A percentile compares a stretch with the other conserved stretches of the same genome.
Conservation (phyloP, 345 rosid genomes). For the Gossypium thurberi region DNA sequence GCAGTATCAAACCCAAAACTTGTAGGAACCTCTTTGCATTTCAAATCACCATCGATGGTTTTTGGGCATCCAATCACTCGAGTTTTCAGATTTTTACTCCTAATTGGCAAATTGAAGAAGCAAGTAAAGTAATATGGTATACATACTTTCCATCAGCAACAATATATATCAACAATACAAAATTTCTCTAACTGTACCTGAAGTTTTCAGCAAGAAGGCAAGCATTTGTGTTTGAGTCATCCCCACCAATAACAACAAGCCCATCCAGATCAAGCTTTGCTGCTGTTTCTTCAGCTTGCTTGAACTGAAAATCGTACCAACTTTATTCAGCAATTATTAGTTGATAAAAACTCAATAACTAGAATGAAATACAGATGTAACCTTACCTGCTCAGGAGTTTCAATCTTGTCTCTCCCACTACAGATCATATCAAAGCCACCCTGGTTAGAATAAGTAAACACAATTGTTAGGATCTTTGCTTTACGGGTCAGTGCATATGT, state of each 20-base stretch:
- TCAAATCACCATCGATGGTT: constrained; percentile 98
- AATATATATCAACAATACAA: neutral
- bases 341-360: neutral
- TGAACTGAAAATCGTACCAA: constrained; percentile 52
- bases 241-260: constrained; percentile 91
- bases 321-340: neutral
- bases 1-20: constrained; percentile 99
- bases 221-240: constrained; percentile 97
- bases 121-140: neutral
- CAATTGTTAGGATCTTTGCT: neutral
- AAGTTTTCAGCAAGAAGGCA: constrained; percentile 95
- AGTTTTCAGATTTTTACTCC: constrained; percentile 80
- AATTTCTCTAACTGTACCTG: constrained; percentile 34
- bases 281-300: constrained; percentile 96
- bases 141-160: neutral
- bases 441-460: constrained; percentile 26
- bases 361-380: neutral
- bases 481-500: neutral
- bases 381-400: constrained; percentile 91
- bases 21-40: constrained; percentile 92
- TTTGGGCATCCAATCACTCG: constrained; percentile 97
- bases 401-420: constrained; percentile 99
- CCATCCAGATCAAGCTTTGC: constrained; percentile 90
- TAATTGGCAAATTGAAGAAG: constrained; percentile 19
- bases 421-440: constrained; percentile 99